These are phyloP conservation scores for Aegilops umbellulata DNA, from an alignment of 176 grass and related monocot genomes.

Conservation along the genomic window DNA sequence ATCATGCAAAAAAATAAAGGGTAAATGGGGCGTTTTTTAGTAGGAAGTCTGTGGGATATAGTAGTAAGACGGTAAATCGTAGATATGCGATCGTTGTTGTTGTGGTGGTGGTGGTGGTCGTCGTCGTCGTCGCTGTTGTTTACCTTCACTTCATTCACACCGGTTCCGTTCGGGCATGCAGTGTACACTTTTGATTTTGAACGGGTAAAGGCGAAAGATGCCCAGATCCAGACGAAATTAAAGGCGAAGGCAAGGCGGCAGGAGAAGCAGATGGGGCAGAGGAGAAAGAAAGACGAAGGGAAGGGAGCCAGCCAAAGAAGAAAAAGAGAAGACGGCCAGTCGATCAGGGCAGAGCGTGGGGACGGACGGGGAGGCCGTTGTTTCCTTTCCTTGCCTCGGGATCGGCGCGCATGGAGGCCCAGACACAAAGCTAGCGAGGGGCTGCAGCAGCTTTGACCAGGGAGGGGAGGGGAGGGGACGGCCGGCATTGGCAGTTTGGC, in stretches of 20 bases:
- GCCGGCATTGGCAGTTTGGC: not conserved
- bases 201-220: not conserved
- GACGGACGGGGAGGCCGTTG: not conserved
- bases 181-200: not conserved
- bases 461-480: not conserved
- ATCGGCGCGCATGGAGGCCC: conserved; percentile 24
- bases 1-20: no score
- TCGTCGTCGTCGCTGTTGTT: no score
- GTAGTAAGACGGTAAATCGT: no score
- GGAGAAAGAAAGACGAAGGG: not conserved
- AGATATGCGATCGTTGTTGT: no score
- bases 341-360: not conserved
- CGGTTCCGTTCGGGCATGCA: no score
- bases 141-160: no score
- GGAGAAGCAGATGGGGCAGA: not conserved
- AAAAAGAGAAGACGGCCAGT: not conserved
- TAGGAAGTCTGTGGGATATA: no score
- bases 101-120: no score
- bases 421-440: conserved; percentile 5
- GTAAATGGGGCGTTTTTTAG: no score
- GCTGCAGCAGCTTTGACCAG: conserved; percentile 44
- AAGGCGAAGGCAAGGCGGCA: no score
- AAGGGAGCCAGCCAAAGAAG: not conserved
- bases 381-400: conserved; percentile 18
- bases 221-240: not conserved